These are phyloP conservation scores for Papiliotrema nemorosa DNA, from an alignment of 1,284 basidiomycete genomes.

Conservation along the genomic window DNA sequence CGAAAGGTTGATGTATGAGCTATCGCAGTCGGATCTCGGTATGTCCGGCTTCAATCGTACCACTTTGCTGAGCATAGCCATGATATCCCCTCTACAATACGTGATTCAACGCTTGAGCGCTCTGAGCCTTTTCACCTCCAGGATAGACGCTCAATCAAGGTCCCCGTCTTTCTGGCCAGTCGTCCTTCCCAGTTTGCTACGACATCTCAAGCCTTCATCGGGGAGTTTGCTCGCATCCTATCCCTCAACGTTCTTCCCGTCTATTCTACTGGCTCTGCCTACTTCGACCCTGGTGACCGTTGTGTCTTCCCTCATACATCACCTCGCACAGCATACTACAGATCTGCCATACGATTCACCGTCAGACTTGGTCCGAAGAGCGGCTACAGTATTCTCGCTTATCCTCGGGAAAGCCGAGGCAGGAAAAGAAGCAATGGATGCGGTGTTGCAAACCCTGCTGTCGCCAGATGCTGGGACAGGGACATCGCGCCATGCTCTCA, in stretches of 20 bases:
- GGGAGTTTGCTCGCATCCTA: conserved; percentile 56
- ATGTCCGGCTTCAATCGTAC: too few species aligned
- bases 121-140: neutral
- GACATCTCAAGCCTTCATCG: conserved; percentile 51
- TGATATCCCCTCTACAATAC: neutral
- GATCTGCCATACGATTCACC: conserved; percentile 14
- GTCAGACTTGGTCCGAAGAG: conserved; percentile 21
- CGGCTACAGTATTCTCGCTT: conserved; percentile 13
- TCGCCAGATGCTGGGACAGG: conserved; percentile 1
- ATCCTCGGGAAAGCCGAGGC: conserved; percentile 28
- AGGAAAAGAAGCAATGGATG: conserved; percentile 31
- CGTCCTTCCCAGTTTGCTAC: conserved; percentile 20
- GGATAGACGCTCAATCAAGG: neutral
- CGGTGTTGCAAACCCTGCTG: conserved; percentile 17
- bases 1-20: conserved; percentile 40
- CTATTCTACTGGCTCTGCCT: conserved; percentile 62
- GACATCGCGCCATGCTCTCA: conserved; percentile 10
- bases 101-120: neutral
- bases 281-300: conserved; percentile 45
- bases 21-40: conserved; percentile 54
- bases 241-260: conserved; percentile 55
- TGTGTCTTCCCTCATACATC: conserved; percentile 22
- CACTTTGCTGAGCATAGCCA: too few species aligned
- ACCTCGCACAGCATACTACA: conserved; percentile 18
- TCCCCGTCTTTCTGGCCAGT: neutral